Base-by-base conservation (phyloP, 225 moss, liverwort and hornwort genomes). In the Antitrichia curtipendula region DNA sequence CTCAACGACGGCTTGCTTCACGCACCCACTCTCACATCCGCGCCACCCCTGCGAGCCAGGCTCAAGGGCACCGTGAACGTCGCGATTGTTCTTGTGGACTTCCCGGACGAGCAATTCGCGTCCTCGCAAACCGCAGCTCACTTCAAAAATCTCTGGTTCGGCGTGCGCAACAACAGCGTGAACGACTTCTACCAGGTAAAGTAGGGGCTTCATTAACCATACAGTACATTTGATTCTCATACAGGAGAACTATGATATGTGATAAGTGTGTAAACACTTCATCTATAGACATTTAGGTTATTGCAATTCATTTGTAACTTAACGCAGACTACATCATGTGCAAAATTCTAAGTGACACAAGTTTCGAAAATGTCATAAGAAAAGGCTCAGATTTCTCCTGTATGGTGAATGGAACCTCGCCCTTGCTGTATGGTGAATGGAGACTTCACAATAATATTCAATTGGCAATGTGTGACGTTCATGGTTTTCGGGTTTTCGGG, bases 121-220 rank as follows among this genome's bases (percentile, higher is more conserved):
- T 16, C 47, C 10, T 50, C 90, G 24, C 90, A 93, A 45, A 83
- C 90, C 4, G 68, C 74, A 8, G n/a, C 82, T 19, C 93, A 91
- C 22, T 93, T 87, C 76, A 66, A 74, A 16, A 56, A 90, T 38
- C 90, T 93, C 29, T 93, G 91, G 93, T 93, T 93, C 45, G 88
- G 87, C 11, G 54, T 13, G 40, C 88, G 90, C 56, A 90, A 78
- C 60, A 90, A 90, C 90, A 93, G 91, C 63, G 93, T 93, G 62
- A 90, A 90, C 78, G 87, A 93, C 28, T 93, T 88, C 90, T 93
- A 75, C 90, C 71, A 78, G 86, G 86, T 85, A 29, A 57, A 40
- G 25, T 38, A 78, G 57, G 27, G 32, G 2, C 57, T 54, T 56
- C 25, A 10, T 56, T 27, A 25, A 77, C 10, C 38, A 76, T 56